Conservation (phyloP, 2,329 filamentous ascomycete species). For the Tolypocladium album region DNA sequence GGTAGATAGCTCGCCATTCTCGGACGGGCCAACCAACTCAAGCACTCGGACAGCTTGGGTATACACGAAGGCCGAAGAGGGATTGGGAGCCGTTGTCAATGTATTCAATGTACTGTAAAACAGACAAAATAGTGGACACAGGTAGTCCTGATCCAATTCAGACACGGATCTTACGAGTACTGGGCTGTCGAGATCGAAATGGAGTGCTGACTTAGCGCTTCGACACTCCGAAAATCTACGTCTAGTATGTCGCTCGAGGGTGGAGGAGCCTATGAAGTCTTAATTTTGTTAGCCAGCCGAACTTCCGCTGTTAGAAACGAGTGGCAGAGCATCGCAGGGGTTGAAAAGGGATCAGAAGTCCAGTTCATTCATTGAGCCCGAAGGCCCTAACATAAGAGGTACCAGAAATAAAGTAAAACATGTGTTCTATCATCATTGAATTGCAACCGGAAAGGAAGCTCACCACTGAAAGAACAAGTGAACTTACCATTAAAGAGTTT, state of each 20-base stretch:
- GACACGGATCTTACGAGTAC: not conserved
- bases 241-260: not conserved
- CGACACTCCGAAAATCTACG: not conserved
- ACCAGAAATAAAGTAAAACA: constrained; percentile 66
- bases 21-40: not conserved
- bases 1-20: constrained; percentile 40
- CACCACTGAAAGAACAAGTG: constrained; percentile 1
- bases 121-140: constrained; percentile 1
- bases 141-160: not conserved
- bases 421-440: constrained; percentile 62
- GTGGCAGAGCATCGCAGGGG: not conserved
- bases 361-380: constrained; percentile 67
- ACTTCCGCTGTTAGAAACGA: not conserved
- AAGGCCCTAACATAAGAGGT: constrained; percentile 88
- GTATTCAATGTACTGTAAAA: constrained; percentile 7
- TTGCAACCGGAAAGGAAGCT: constrained; percentile 3
- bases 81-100: not conserved
- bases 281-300: constrained; percentile 1
- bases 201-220: not conserved
- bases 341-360: constrained; percentile 59
- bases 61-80: not conserved
- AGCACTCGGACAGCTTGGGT: constrained; percentile 3
- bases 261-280: constrained; percentile 1
- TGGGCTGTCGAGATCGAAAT: not conserved
- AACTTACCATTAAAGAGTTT: constrained; percentile 21